A percentile compares a stretch with the other conserved stretches of the same genome.
Evolutionary conservation across 257 asterid genomes (phyloP).

Genomic region (Plectranthus barbatus): DNA sequence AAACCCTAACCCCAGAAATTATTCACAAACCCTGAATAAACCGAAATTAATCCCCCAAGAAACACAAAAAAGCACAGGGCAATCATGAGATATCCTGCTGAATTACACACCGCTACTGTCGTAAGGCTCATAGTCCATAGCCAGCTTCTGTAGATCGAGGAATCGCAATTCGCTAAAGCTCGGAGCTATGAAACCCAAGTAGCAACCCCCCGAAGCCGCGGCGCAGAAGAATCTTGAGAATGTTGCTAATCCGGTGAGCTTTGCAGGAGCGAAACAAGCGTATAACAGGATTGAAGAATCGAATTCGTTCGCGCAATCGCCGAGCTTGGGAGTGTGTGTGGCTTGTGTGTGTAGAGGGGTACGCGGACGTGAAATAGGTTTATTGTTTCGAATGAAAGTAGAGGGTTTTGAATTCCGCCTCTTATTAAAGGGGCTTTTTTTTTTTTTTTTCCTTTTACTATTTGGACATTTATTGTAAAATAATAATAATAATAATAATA

Average conservation of each 20-base stretch:
- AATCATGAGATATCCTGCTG: background rate
- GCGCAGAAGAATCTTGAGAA: background rate
- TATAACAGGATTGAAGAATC: too few relatives aligned
- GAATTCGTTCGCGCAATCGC: conserved; percentile 16
- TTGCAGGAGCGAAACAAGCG: conserved; percentile 7
- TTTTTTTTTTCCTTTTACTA: conserved; percentile 5
- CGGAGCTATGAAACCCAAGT: background rate
- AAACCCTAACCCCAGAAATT: conserved; percentile 22
- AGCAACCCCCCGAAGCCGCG: background rate
- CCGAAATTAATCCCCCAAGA: background rate
- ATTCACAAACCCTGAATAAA: background rate
- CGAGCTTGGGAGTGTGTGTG: conserved; percentile 8
- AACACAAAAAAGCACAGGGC: background rate
- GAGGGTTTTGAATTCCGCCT: conserved; percentile 22
- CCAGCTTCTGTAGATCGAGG: conserved; percentile 37
- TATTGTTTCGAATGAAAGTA: conserved; percentile 3
- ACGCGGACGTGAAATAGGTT: conserved; percentile 57
- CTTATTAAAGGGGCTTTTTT: too few relatives aligned
- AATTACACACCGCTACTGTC: conserved; percentile 75
- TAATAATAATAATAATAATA: too few relatives aligned
- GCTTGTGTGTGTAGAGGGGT: conserved; percentile 17
- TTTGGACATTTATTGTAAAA: too few relatives aligned
- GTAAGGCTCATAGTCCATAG: conserved; percentile 70
- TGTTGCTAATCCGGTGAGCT: background rate
- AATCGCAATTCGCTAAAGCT: background rate